Conservation (phyloP, 2,329 filamentous ascomycete genomes). For the Huntiella decipiens region DNA sequence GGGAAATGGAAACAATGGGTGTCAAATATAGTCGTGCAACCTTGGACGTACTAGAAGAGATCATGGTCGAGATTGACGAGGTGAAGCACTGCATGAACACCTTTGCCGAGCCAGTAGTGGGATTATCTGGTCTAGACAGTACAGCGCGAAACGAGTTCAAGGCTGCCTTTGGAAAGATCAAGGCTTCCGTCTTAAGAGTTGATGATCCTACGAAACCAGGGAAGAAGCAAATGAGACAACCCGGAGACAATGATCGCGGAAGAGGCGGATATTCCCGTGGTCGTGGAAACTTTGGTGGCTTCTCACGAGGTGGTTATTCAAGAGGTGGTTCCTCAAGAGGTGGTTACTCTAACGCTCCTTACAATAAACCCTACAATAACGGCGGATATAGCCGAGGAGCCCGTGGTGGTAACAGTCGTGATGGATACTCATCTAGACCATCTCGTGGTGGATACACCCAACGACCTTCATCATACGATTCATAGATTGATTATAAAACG, state of each 20-base stretch:
- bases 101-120: constrained; percentile 5
- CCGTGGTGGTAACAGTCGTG: too few relatives aligned
- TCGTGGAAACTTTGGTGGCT: too few relatives aligned
- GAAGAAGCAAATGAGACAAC: background rate
- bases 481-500: too few relatives aligned
- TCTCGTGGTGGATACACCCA: too few relatives aligned
- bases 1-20: constrained; percentile 47
- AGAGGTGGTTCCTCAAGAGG: too few relatives aligned
- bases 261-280: too few relatives aligned
- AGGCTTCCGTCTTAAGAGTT: background rate
- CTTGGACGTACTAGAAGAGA: constrained; percentile 2
- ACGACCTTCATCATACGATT: too few relatives aligned
- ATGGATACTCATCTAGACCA: too few relatives aligned
- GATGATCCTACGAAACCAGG: background rate
- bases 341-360: too few relatives aligned
- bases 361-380: too few relatives aligned
- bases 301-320: too few relatives aligned
- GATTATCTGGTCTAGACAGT: background rate
- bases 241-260: background rate
- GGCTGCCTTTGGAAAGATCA: background rate
- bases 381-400: too few relatives aligned
- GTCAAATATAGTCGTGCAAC: constrained; percentile 18
- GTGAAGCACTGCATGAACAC: background rate
- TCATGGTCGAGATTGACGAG: background rate
- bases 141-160: constrained; percentile 1